Evolutionary conservation across 768 basidiomycete species (phyloP).

Genomic region (Hydnum rufescens): DNA sequence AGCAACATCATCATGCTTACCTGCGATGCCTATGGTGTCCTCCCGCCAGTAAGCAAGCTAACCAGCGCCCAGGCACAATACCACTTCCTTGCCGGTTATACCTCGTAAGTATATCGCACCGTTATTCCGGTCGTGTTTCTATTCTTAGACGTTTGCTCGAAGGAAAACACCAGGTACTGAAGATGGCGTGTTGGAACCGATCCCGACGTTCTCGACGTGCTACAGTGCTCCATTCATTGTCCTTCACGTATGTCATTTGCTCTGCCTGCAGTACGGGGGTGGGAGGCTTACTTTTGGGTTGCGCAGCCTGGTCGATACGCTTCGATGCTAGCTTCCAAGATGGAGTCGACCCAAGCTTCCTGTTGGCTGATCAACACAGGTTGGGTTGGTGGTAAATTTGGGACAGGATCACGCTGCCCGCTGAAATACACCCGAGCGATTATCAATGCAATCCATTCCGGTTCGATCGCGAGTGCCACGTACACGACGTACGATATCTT

Average conservation of each 20-base stretch:
- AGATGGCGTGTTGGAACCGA: slow-evolving; percentile 93
- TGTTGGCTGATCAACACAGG: slow-evolving; percentile 99
- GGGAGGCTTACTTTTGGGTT: background rate
- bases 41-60: slow-evolving; percentile 86
- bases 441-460: slow-evolving; percentile 92
- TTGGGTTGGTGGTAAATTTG: slow-evolving; percentile 89
- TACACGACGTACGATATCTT: slow-evolving; percentile 69
- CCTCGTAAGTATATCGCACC: slow-evolving; percentile 35
- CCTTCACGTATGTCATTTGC: slow-evolving; percentile 32
- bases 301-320: slow-evolving; percentile 77
- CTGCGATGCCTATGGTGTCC: slow-evolving; percentile 73
- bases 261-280: too few relatives aligned
- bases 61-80: slow-evolving; percentile 91
- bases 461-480: slow-evolving; percentile 69
- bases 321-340: slow-evolving; percentile 87
- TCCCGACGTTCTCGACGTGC: slow-evolving; percentile 97
- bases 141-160: background rate
- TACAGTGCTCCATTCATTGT: slow-evolving; percentile 99
- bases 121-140: background rate
- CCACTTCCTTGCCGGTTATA: slow-evolving; percentile 94
- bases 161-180: slow-evolving; percentile 98
- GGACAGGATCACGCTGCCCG: slow-evolving; percentile 83
- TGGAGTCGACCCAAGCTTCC: slow-evolving; percentile 72
- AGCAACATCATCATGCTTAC: slow-evolving; percentile 93
- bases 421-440: slow-evolving; percentile 91